phyloP scores from a whole-genome alignment of 768 basidiomycete genomes.

The Fistulinella prunicolor region DNA sequence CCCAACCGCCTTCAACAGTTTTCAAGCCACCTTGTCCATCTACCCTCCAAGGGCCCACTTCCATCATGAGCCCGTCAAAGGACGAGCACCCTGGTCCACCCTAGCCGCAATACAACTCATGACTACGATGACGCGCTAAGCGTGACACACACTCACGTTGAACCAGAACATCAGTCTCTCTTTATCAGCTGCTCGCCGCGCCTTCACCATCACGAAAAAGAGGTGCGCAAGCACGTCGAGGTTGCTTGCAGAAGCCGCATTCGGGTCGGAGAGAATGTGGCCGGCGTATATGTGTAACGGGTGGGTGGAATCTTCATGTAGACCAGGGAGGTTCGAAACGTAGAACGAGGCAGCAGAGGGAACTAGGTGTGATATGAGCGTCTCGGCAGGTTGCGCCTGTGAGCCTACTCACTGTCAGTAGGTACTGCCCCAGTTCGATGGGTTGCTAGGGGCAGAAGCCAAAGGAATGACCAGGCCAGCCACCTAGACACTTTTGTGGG shows the following conservation, averaged over 20 bases:
- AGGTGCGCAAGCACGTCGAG: conserved; percentile 74
- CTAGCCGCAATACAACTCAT: conserved; percentile 36
- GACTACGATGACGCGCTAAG: neutral
- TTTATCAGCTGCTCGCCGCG: conserved; percentile 83
- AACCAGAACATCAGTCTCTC: conserved; percentile 95
- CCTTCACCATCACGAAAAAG: conserved; percentile 89
- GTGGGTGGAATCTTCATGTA: conserved; percentile 66
- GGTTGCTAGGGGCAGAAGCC: conserved; percentile 14
- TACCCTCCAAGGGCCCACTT: conserved; percentile 89
- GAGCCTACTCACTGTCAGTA: conserved; percentile 37
- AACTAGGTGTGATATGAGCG: conserved; percentile 37
- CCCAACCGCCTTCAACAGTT: conserved; percentile 87
- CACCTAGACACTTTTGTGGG: conserved; percentile 2
- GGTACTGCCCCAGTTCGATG: conserved; percentile 28
- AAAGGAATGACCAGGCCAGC: conserved; percentile 14
- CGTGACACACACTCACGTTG: conserved; percentile 55
- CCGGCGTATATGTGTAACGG: conserved; percentile 83
- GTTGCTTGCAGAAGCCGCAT: conserved; percentile 43
- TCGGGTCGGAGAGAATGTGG: conserved; percentile 78
- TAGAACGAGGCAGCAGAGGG: conserved; percentile 85
- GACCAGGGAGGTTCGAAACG: conserved; percentile 69
- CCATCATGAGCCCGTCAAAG: conserved; percentile 98
- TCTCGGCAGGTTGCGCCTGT: neutral
- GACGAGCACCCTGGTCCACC: conserved; percentile 97
- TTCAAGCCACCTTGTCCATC: conserved; percentile 71